Evolutionary conservation across 441 rosid genomes (phyloP).

Genomic region (Populus tomentosa): DNA sequence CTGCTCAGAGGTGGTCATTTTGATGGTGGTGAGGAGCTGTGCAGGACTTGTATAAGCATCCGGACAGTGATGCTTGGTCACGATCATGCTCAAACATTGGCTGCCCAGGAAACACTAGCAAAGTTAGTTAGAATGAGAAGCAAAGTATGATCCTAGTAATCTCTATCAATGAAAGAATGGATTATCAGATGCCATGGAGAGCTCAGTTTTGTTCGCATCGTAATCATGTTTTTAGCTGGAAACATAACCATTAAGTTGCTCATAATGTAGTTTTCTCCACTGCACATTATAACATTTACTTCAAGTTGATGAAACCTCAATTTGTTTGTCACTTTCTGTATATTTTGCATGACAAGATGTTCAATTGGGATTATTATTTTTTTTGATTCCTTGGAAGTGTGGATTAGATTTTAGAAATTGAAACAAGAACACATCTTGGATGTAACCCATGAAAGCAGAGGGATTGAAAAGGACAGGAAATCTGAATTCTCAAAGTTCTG

Average conservation of each 20-base stretch:
- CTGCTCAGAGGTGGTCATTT: constrained; percentile 83
- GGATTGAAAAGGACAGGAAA: constrained; percentile 11
- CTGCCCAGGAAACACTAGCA: constrained; percentile 91
- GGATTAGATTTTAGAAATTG: too few relatives aligned
- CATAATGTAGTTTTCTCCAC: background rate
- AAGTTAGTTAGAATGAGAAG: constrained; percentile 89
- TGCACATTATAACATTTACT: background rate
- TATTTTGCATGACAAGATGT: background rate
- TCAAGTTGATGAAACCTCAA: background rate
- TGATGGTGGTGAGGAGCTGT: constrained; percentile 79
- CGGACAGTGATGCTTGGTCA: constrained; percentile 94
- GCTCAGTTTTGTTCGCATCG: constrained; percentile 31
- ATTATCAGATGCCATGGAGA: background rate
- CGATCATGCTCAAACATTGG: constrained; percentile 71
- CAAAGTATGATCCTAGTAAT: constrained; percentile 45
- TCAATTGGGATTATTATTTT: too few relatives aligned
- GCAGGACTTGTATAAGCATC: constrained; percentile 85
- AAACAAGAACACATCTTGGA: background rate
- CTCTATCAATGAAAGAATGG: background rate
- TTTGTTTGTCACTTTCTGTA: background rate
- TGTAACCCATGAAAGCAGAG: background rate
- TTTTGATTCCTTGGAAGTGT: too few relatives aligned
- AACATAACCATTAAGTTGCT: constrained; percentile 14
- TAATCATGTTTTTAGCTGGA: constrained; percentile 17
- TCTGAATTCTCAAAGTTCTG: constrained; percentile 4